These are phyloP conservation scores for Apiospora phragmitis DNA, from an alignment of 2,329 filamentous ascomycete species.

Conservation along the genomic window DNA sequence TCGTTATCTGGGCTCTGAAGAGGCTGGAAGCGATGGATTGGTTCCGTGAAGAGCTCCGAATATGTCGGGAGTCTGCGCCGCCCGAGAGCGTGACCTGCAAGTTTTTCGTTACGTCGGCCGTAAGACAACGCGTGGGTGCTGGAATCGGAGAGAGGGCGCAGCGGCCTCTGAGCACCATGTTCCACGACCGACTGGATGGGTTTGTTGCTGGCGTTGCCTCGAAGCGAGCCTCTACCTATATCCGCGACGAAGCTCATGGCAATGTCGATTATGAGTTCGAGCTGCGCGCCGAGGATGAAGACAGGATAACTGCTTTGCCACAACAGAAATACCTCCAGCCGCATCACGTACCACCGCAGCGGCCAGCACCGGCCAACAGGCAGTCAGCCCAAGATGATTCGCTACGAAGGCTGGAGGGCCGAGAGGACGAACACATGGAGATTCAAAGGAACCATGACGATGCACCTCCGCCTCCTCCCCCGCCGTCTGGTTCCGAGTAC, in stretches of 20 bases:
- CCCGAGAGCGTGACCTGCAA: constrained; percentile 88
- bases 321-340: constrained; percentile 64
- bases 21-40: constrained; percentile 92
- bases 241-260: constrained; percentile 77
- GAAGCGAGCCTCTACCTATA: constrained; percentile 82
- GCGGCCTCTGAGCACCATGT: constrained; percentile 69
- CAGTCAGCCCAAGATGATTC: constrained; percentile 45
- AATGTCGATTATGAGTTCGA: constrained; percentile 78
- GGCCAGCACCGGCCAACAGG: constrained; percentile 31
- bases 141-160: constrained; percentile 41
- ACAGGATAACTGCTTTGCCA: constrained; percentile 80
- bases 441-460: constrained; percentile 14
- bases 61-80: constrained; percentile 86
- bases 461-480: constrained; percentile 12
- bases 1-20: constrained; percentile 93
- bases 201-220: constrained; percentile 85
- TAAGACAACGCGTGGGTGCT: constrained; percentile 42
- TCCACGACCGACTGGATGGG: constrained; percentile 85
- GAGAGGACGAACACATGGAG: constrained; percentile 45
- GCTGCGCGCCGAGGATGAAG: constrained; percentile 79
- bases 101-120: constrained; percentile 87
- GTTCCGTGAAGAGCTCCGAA: constrained; percentile 93
- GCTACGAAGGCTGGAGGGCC: constrained; percentile 50
- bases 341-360: constrained; percentile 42
- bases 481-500: constrained; percentile 23